Percentiles rank a stretch among this genome's conserved stretches.
Conservation (phyloP, 1,139 yeast species). For the Sugiyamaella paludigena region DNA sequence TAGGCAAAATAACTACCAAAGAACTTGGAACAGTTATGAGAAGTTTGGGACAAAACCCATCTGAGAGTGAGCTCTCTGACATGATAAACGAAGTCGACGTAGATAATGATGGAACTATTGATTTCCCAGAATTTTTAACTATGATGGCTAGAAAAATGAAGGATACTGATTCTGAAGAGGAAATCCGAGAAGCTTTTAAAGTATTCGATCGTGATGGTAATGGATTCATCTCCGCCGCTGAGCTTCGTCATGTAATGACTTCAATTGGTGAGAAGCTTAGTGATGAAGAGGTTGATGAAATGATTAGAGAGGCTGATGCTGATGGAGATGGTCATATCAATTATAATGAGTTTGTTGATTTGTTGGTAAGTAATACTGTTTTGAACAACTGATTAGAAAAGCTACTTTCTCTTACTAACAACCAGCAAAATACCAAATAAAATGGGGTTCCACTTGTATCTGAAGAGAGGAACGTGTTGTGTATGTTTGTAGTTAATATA, state of each 20-base stretch:
- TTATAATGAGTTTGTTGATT: constrained; percentile 89
- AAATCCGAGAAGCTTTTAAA: constrained; percentile 94
- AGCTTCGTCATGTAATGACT: constrained; percentile 91
- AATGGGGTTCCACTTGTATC: background rate
- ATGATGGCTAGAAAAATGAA: constrained; percentile 95
- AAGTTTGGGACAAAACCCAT: constrained; percentile 94
- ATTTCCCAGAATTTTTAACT: constrained; percentile 70
- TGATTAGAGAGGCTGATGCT: constrained; percentile 94
- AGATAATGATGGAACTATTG: constrained; percentile 92
- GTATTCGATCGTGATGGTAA: constrained; percentile 94
- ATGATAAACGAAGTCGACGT: constrained; percentile 96
- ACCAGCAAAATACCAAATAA: constrained; percentile 15
- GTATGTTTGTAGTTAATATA: too few relatives aligned
- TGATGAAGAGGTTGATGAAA: constrained; percentile 94
- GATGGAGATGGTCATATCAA: constrained; percentile 96
- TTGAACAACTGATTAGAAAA: background rate
- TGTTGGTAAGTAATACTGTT: constrained; percentile 44
- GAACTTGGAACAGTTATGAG: constrained; percentile 99
- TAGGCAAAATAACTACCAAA: constrained; percentile 74
- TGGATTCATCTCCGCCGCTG: constrained; percentile 95
- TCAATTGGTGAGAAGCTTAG: constrained; percentile 95
- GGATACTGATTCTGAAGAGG: constrained; percentile 96
- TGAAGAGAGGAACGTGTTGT: too few relatives aligned
- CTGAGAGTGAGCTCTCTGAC: constrained; percentile 92
- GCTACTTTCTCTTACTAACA: too few relatives aligned